phyloP scores from a whole-genome alignment of 441 rosid species.

The Biscutella auriculata region DNA sequence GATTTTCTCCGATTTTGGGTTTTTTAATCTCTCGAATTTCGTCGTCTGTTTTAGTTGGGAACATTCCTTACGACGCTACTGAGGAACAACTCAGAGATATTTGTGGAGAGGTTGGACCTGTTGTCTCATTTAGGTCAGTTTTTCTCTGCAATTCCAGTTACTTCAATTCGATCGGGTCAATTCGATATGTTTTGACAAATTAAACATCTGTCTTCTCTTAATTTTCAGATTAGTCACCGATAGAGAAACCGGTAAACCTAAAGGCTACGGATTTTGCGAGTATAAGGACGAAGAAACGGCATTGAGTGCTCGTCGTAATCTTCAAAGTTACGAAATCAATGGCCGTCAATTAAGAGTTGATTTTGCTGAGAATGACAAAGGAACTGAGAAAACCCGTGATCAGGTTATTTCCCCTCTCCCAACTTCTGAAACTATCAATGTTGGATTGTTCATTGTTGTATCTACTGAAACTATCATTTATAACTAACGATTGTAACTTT shows the following conservation, averaged over 20 bases:
- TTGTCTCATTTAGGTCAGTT: constrained; percentile 86
- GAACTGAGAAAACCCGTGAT: constrained; percentile 62
- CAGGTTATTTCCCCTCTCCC: constrained; percentile 35
- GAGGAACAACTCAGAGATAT: constrained; percentile 93
- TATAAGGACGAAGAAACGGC: constrained; percentile 98
- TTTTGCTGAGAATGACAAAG: constrained; percentile 98
- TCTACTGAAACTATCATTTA: not conserved
- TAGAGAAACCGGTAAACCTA: constrained; percentile 96
- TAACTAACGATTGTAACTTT: constrained; percentile 9
- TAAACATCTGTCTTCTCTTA: not conserved
- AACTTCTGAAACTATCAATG: not conserved
- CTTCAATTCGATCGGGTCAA: not conserved
- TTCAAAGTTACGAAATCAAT: constrained; percentile 83
- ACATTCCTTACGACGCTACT: constrained; percentile 93
- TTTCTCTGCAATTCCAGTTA: not conserved
- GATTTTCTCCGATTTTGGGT: not conserved
- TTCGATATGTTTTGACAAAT: constrained; percentile 12
- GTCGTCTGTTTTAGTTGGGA: constrained; percentile 50
- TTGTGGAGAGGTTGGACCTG: constrained; percentile 94
- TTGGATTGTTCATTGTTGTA: not conserved
- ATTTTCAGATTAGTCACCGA: constrained; percentile 74
- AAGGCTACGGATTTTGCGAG: constrained; percentile 97
- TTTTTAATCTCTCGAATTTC: not conserved
- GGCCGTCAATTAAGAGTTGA: constrained; percentile 93
- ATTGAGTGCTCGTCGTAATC: constrained; percentile 94